Base-by-base conservation (phyloP, 805 yeast genomes). In the Saccharomycopsis oosterbeekiorum region DNA sequence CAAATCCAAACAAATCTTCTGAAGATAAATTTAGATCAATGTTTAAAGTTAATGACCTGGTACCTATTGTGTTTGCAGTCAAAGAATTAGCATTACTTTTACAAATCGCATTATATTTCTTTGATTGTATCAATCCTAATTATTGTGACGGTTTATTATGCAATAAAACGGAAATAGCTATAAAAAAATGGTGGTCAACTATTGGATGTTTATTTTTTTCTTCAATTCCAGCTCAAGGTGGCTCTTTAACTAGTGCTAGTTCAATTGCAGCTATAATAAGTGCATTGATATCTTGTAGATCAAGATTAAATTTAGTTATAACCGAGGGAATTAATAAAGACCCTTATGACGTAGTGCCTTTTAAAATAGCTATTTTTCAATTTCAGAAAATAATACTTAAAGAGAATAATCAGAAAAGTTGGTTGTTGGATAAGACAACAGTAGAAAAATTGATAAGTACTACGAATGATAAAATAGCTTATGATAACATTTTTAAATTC, bases 131-230 rank as follows among this genome's bases (percentile, higher is more conserved):
- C 14, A 86, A 84, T 58, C 84, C 89, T 0, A 74, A 74, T 39
- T 83, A 80, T 65, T 88, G 89, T 61, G 97, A 94, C 73, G 98
- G 99, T 0, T 74, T 93, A 15, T 74, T 91, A 1, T 93, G 98
- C 70, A 81, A 83, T 61, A 78, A 80, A 61, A 93, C 99, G 0
- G 86, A 85, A 64, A 77, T 73, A 24, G 96, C 96, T 0, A 79
- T 90, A 26, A 68, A 71, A 1, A 76, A 78, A 55, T 93, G 98
- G 97, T 93, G 98, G 97, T 77, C 76, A 42, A 70, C 82, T 41
- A 80, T 86, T 65, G 97, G 96, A 0, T 71, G 76, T 4, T 76
- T 78, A 4, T 82, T 70, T 56, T 74, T 68, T 60, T 63, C 70
- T 24, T 73, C 74, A 37, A 63, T 65, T 60, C 15, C 66, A 60